phyloP scores from a whole-genome alignment of 345 rosid genomes.

The Lenwebbia sp. region DNA sequence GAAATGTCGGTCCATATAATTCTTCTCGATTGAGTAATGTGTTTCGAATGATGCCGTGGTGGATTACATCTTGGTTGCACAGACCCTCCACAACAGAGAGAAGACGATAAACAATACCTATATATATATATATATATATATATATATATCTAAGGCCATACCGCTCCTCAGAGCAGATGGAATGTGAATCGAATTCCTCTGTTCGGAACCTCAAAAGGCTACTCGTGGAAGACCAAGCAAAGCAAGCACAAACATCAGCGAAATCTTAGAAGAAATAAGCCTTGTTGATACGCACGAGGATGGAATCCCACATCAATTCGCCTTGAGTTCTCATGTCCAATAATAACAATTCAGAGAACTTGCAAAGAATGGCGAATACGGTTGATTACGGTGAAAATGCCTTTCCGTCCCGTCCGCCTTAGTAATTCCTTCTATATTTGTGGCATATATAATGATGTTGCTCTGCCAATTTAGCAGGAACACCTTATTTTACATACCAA shows the following conservation, averaged over 20 bases:
- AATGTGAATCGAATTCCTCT: not conserved
- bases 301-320: not conserved
- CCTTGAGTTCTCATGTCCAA: not conserved
- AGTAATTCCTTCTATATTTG: not conserved
- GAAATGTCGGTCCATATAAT: not conserved
- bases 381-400: not conserved
- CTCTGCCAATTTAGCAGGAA: not conserved
- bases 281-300: not conserved
- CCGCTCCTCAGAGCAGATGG: not conserved
- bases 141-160: not conserved
- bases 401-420: not conserved
- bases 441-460: not conserved
- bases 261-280: not conserved
- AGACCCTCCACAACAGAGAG: not conserved
- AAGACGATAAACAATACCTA: not conserved
- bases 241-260: not conserved
- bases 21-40: not conserved
- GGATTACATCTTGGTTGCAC: not conserved
- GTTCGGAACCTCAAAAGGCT: not conserved
- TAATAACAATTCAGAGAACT: not conserved
- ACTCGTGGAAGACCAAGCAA: not conserved
- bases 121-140: no score
- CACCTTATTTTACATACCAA: constrained; percentile 1
- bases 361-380: not conserved
- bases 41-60: not conserved